Evolutionary conservation across 2,329 filamentous ascomycete species (phyloP).

Genomic region (Venturia pyrina): DNA sequence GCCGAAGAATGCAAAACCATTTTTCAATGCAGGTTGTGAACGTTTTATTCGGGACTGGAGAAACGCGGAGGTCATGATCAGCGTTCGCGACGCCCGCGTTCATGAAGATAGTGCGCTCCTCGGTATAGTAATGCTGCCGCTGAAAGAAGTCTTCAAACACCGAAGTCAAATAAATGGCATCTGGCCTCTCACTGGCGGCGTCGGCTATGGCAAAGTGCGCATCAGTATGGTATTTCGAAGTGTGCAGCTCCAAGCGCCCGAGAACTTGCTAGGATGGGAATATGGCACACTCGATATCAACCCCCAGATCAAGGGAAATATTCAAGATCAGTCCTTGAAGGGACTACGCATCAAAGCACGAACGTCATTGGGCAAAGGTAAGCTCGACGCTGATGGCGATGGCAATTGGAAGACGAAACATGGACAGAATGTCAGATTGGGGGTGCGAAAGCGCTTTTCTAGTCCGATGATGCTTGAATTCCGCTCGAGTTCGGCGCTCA

Average conservation of each 20-base stretch:
- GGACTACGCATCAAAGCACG: slow-evolving; percentile 49
- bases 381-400: slow-evolving; percentile 39
- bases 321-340: slow-evolving; percentile 23
- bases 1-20: slow-evolving; percentile 67
- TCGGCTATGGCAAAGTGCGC: slow-evolving; percentile 60
- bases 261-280: slow-evolving; percentile 56
- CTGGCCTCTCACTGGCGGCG: slow-evolving; percentile 59
- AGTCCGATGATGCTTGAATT: slow-evolving; percentile 49
- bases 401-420: slow-evolving; percentile 42
- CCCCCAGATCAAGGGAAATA: slow-evolving; percentile 33
- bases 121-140: slow-evolving; percentile 59
- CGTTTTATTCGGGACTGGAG: slow-evolving; percentile 61
- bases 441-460: slow-evolving; percentile 52
- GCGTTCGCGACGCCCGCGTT: slow-evolving; percentile 56
- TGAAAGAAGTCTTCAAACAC: slow-evolving; percentile 51
- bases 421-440: slow-evolving; percentile 39
- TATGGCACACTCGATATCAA: slow-evolving; percentile 59
- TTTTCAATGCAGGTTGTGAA: slow-evolving; percentile 69
- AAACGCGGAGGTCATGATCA: slow-evolving; percentile 56
- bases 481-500: slow-evolving; percentile 42
- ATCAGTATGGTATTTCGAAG: slow-evolving; percentile 67
- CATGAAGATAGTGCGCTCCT: slow-evolving; percentile 61
- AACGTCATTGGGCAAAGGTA: slow-evolving; percentile 47
- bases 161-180: slow-evolving; percentile 54
- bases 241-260: slow-evolving; percentile 51